phyloP scores from a whole-genome alignment of 192 early-diverging fungal genomes.

The Coemansia sp. region DNA sequence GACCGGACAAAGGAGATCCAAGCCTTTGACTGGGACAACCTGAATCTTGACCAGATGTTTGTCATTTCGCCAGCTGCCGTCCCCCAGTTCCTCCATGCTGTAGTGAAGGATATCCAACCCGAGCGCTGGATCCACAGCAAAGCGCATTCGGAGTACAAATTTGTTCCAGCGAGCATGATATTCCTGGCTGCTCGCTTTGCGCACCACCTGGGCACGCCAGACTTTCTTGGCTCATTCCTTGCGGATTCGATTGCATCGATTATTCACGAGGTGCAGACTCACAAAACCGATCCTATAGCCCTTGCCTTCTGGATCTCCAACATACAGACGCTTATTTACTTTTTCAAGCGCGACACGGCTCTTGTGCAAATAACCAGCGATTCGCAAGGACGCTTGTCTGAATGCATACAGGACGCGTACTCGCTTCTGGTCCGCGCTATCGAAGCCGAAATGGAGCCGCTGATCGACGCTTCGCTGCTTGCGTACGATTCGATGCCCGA shows the following conservation, averaged over 20 bases:
- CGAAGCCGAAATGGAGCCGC: slow-evolving; percentile 63
- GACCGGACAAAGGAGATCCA: slow-evolving; percentile 29
- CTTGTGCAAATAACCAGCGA: slow-evolving; percentile 69
- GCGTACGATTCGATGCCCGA: slow-evolving; percentile 71
- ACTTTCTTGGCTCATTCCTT: slow-evolving; percentile 72
- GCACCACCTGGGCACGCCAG: slow-evolving; percentile 71
- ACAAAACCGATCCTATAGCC: slow-evolving; percentile 59
- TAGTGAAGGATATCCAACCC: slow-evolving; percentile 68
- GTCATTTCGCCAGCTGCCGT: slow-evolving; percentile 81
- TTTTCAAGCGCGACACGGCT: slow-evolving; percentile 81
- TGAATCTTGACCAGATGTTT: slow-evolving; percentile 92
- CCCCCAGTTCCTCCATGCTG: slow-evolving; percentile 69
- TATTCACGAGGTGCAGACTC: slow-evolving; percentile 49
- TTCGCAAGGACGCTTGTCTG: slow-evolving; percentile 77
- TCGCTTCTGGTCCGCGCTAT: slow-evolving; percentile 64
- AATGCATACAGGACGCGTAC: slow-evolving; percentile 75
- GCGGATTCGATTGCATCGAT: slow-evolving; percentile 60
- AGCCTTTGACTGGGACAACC: slow-evolving; percentile 76
- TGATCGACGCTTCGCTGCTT: slow-evolving; percentile 67
- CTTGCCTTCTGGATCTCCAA: slow-evolving; percentile 88
- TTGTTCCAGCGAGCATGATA: slow-evolving; percentile 81
- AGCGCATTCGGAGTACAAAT: slow-evolving; percentile 53
- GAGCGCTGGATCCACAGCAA: slow-evolving; percentile 52
- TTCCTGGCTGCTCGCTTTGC: slow-evolving; percentile 89
- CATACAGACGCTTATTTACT: slow-evolving; percentile 77